Conservation (phyloP, 495 filamentous ascomycete species). For the Annulohypoxylon stygium region DNA sequence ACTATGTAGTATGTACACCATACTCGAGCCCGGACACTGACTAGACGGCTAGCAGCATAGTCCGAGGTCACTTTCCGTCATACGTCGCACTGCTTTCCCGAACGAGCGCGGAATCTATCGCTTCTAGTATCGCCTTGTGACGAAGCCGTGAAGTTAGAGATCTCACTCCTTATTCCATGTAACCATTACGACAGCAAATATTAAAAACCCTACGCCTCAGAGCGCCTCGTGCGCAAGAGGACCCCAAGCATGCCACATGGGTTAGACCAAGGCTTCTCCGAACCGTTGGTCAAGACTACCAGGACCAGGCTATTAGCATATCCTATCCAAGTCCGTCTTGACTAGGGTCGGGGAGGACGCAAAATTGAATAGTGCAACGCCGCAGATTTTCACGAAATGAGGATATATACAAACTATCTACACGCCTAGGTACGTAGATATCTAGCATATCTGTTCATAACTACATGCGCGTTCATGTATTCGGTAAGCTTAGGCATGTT, state of each 20-base stretch:
- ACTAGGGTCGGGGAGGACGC: conserved; percentile 33
- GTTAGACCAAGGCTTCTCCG: conserved; percentile 33
- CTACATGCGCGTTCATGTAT: not conserved
- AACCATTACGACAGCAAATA: conserved; percentile 42
- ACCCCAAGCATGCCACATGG: conserved; percentile 34
- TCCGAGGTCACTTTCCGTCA: not conserved
- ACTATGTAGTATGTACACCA: not conserved
- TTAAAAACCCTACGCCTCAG: conserved; percentile 23
- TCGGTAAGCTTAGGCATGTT: not conserved
- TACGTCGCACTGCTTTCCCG: conserved; percentile 26
- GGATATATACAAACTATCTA: conserved; percentile 5
- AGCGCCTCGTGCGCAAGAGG: conserved; percentile 36
- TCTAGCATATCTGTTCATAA: conserved; percentile 1
- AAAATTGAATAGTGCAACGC: conserved; percentile 45
- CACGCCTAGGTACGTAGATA: not conserved
- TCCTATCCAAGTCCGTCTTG: conserved; percentile 24
- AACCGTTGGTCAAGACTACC: conserved; percentile 29
- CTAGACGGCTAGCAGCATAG: not conserved
- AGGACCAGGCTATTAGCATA: conserved; percentile 33
- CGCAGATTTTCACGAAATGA: conserved; percentile 35
- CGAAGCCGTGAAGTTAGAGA: conserved; percentile 16
- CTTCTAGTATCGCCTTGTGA: conserved; percentile 10
- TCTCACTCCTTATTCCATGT: conserved; percentile 24
- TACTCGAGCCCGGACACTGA: not conserved
- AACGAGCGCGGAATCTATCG: conserved; percentile 23